A percentile compares a stretch with the other conserved stretches of the same genome.
Evolutionary conservation across 1,284 basidiomycete genomes (phyloP).

Genomic region (Neotropicomus parvogracilis): DNA sequence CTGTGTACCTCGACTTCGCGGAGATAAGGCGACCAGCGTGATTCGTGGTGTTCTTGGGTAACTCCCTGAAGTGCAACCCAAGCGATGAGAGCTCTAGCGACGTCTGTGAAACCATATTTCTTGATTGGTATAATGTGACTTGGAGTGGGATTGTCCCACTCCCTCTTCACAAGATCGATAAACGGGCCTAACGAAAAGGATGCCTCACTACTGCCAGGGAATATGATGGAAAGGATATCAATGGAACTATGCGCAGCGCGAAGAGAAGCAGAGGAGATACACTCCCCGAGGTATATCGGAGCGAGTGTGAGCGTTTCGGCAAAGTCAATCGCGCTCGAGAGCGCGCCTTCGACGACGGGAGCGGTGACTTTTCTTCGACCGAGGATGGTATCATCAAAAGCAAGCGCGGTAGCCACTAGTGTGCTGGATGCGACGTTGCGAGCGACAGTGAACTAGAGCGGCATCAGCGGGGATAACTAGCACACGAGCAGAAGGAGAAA

Average conservation of each 20-base stretch:
- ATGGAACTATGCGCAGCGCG: constrained; percentile 70
- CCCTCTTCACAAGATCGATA: constrained; percentile 64
- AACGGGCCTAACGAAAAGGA: constrained; percentile 78
- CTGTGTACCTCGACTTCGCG: constrained; percentile 63
- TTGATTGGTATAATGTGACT: constrained; percentile 55
- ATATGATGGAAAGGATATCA: constrained; percentile 65
- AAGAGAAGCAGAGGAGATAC: constrained; percentile 70
- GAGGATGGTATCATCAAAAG: constrained; percentile 61
- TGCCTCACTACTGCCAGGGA: constrained; percentile 72
- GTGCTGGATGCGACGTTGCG: constrained; percentile 57
- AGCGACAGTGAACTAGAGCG: constrained; percentile 60
- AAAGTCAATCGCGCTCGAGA: constrained; percentile 58
- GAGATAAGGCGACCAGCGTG: constrained; percentile 59
- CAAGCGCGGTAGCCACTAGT: constrained; percentile 52
- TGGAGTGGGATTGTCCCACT: constrained; percentile 59
- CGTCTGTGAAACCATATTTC: constrained; percentile 58
- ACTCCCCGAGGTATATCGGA: constrained; percentile 69
- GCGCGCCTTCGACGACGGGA: constrained; percentile 52
- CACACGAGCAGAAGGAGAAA: constrained; percentile 1
- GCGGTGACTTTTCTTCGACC: constrained; percentile 56
- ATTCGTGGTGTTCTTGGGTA: constrained; percentile 74
- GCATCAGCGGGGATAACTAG: constrained; percentile 1
- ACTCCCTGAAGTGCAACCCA: constrained; percentile 77
- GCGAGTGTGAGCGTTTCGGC: constrained; percentile 69
- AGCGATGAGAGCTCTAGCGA: constrained; percentile 64